Conservation (phyloP, 768 basidiomycete genomes). For the Hydnum rufescens region DNA sequence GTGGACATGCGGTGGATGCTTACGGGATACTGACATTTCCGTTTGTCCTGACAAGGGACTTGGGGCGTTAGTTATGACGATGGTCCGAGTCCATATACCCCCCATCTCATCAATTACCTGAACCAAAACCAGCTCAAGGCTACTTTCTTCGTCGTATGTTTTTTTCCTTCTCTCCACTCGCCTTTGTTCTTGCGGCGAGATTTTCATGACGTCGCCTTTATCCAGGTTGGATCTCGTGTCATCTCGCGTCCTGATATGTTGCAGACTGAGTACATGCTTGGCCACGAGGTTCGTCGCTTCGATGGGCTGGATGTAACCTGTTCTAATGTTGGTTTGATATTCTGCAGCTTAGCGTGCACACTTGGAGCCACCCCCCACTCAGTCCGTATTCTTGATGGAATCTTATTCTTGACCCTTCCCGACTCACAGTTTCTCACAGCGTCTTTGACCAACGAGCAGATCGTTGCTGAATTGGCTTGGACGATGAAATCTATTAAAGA, state of each 20-base stretch:
- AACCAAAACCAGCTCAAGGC: conserved; percentile 39
- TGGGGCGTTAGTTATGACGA: conserved; percentile 82
- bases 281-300: conserved; percentile 10
- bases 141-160: conserved; percentile 69
- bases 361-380: conserved; percentile 56
- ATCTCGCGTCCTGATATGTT: conserved; percentile 59
- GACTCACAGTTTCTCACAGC: conserved; percentile 14
- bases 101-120: conserved; percentile 52
- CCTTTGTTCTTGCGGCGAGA: background rate
- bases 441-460: conserved; percentile 52
- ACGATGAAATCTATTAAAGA: conserved; percentile 69
- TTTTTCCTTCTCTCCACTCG: conserved; percentile 10
- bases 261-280: conserved; percentile 33
- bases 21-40: conserved; percentile 39
- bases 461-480: conserved; percentile 90
- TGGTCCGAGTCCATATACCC: conserved; percentile 67
- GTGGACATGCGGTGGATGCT: conserved; percentile 78
- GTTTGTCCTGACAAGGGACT: conserved; percentile 45
- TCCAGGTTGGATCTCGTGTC: conserved; percentile 48
- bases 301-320: background rate
- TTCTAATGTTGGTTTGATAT: background rate
- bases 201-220: too few relatives aligned
- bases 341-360: conserved; percentile 54
- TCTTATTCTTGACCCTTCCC: background rate
- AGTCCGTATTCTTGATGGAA: conserved; percentile 14